A percentile compares a stretch with the other conserved stretches of the same genome.
These are phyloP conservation scores for Plasmodium fragile DNA, from an alignment of 169 alveolate genomes.

Conservation along the genomic window DNA sequence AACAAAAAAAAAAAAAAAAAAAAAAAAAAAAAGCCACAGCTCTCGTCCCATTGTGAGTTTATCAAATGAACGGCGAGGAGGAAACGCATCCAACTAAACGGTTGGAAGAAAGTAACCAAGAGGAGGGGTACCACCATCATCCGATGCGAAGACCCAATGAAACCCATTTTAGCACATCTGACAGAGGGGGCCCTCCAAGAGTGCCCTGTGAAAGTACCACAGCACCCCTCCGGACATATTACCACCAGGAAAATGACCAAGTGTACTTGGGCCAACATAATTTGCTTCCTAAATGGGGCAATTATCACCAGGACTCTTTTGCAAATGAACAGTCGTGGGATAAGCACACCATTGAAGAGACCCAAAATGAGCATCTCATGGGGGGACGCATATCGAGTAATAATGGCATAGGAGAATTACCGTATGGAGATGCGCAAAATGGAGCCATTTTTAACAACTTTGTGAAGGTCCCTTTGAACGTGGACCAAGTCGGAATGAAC, in stretches of 20 bases:
- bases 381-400: background rate
- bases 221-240: background rate
- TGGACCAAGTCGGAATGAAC: background rate
- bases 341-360: background rate
- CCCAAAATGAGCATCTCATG: background rate
- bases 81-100: background rate
- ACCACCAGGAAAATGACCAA: background rate
- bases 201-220: background rate
- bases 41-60: background rate
- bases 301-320: background rate
- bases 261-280: background rate
- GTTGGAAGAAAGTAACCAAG: background rate
- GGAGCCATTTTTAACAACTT: background rate
- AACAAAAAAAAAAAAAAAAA: too few species aligned
- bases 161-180: background rate
- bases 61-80: background rate
- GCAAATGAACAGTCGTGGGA: background rate
- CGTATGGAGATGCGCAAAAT: background rate
- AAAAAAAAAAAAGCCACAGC: background rate
- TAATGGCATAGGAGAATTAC: background rate
- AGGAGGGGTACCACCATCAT: background rate
- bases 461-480: background rate
- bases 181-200: background rate
- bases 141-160: background rate
- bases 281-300: background rate